Evolutionary conservation across 352 stramenopile species (phyloP).

Genomic region (Phytophthora quininea): DNA sequence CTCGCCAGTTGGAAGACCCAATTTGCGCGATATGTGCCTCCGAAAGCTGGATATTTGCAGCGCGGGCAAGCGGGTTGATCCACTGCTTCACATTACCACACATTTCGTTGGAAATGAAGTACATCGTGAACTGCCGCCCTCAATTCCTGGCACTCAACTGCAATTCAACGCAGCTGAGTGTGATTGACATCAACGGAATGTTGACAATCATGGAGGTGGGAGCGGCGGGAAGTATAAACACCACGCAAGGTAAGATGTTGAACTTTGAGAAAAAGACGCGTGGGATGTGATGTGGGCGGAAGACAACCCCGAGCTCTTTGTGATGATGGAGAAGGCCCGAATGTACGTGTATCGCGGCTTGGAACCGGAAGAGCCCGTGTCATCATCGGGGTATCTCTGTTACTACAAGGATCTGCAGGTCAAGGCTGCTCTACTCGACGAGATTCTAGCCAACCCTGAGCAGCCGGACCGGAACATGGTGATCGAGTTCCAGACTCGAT

Average conservation of each 20-base stretch:
- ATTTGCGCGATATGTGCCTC: slow-evolving; percentile 89
- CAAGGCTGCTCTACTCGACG: slow-evolving; percentile 83
- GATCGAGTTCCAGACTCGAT: slow-evolving; percentile 90
- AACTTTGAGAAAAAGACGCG: slow-evolving; percentile 88
- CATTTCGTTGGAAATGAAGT: slow-evolving; percentile 92
- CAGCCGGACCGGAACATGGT: slow-evolving; percentile 81
- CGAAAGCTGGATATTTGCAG: slow-evolving; percentile 86
- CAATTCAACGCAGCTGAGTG: slow-evolving; percentile 81
- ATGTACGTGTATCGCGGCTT: slow-evolving; percentile 90
- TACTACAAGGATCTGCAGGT: slow-evolving; percentile 90
- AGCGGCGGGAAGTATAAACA: slow-evolving; percentile 60
- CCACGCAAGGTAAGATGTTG: slow-evolving; percentile 73
- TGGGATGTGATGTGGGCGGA: slow-evolving; percentile 94
- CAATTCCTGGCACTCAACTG: slow-evolving; percentile 90
- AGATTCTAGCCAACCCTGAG: slow-evolving; percentile 85
- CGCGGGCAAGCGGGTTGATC: slow-evolving; percentile 81
- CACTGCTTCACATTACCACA: slow-evolving; percentile 92
- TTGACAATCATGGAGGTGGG: slow-evolving; percentile 89
- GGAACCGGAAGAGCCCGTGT: slow-evolving; percentile 89
- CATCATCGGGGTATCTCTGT: slow-evolving; percentile 90
- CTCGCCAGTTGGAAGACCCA: slow-evolving; percentile 77
- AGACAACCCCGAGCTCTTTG: slow-evolving; percentile 92
- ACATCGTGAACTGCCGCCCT: slow-evolving; percentile 80
- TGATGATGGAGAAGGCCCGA: slow-evolving; percentile 93
- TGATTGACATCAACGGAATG: slow-evolving; percentile 91